Conservation (phyloP, 2,329 filamentous ascomycete species). For the Verticillium dahliae region DNA sequence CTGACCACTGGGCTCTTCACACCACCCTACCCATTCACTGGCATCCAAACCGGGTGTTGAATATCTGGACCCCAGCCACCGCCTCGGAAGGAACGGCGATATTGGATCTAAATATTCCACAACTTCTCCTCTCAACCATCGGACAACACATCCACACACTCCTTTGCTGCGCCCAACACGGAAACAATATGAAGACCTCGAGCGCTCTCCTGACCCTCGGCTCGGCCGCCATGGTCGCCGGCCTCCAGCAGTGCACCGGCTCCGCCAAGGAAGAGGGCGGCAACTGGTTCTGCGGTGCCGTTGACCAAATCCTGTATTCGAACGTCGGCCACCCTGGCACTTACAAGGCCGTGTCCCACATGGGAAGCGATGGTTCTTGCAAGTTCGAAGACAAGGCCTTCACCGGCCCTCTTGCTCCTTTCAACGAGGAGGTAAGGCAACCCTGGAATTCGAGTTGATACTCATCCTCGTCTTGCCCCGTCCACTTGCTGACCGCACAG, state of each 20-base stretch:
- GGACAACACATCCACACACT: neutral
- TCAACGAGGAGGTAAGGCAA: conserved; percentile 61
- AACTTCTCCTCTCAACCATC: neutral
- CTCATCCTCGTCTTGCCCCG: neutral
- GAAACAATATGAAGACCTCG: conserved; percentile 22
- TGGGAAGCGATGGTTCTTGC: conserved; percentile 52
- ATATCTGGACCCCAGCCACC: neutral
- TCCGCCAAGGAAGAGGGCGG: conserved; percentile 31
- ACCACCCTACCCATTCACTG: neutral
- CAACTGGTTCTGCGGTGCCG: conserved; percentile 61
- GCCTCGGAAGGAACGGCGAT: neutral
- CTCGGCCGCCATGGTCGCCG: conserved; percentile 20
- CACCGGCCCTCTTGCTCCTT: conserved; percentile 56
- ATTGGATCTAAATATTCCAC: neutral
- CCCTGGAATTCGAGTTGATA: neutral
- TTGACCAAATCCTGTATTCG: conserved; percentile 61
- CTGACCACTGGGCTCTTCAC: no score
- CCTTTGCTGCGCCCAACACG: neutral
- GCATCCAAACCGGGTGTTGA: neutral
- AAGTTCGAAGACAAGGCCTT: conserved; percentile 43
- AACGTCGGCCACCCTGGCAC: conserved; percentile 52
- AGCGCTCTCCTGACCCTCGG: conserved; percentile 17
- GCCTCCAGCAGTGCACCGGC: conserved; percentile 28
- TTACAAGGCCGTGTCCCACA: conserved; percentile 58
- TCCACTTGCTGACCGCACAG: conserved; percentile 27